A percentile compares a stretch with the other conserved stretches of the same genome.
phyloP scores from a whole-genome alignment of 108 stramenopile species.

The Pseudonitzschia pungens region DNA sequence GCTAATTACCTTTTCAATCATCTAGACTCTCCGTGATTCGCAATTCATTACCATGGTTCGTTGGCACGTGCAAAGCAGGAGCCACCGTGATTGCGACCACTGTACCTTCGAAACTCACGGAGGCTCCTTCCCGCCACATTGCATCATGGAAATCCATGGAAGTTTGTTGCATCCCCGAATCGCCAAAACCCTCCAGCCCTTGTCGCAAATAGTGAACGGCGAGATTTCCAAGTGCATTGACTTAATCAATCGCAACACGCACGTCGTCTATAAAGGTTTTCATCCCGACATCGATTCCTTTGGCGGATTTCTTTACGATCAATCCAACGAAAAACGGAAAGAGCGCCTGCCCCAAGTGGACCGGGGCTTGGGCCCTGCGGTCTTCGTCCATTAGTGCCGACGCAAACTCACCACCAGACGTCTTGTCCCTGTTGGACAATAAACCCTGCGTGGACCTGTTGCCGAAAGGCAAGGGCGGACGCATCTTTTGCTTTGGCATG shows the following conservation, averaged over 20 bases:
- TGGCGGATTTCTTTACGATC: not conserved
- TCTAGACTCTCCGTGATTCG: too few species aligned
- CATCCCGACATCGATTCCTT: not conserved
- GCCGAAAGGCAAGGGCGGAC: not conserved
- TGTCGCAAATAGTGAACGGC: not conserved
- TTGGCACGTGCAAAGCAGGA: too few species aligned
- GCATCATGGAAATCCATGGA: not conserved
- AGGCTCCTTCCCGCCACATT: not conserved
- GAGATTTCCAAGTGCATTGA: not conserved
- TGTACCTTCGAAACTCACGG: slow-evolving; percentile 3
- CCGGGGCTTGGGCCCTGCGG: not conserved
- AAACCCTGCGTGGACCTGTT: not conserved
- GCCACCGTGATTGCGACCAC: slow-evolving; percentile 5
- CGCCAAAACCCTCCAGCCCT: not conserved
- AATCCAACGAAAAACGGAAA: not conserved
- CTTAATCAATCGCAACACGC: not conserved
- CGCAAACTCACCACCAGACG: not conserved
- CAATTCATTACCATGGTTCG: too few species aligned
- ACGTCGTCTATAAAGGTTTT: not conserved
- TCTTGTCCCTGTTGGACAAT: not conserved
- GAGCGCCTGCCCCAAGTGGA: not conserved
- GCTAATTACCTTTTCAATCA: too few species aligned
- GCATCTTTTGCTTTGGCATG: not conserved
- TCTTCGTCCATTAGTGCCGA: not conserved
- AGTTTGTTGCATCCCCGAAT: not conserved